Evolutionary conservation across 768 basidiomycete genomes (phyloP).

Genomic region (Amyloporia xantha): DNA sequence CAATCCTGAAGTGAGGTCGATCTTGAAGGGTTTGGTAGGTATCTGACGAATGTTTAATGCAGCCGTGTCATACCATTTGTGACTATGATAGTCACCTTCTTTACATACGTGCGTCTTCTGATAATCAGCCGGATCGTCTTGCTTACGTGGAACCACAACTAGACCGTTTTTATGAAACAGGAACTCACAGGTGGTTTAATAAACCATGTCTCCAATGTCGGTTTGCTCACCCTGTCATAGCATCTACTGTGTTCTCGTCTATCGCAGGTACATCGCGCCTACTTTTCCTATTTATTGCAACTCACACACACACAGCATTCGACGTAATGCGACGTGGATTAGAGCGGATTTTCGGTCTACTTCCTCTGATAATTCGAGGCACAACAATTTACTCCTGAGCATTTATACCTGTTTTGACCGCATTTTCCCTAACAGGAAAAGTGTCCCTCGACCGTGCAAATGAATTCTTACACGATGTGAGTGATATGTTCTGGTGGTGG

Average conservation of each 20-base stretch:
- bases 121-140: background rate
- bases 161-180: constrained; percentile 34
- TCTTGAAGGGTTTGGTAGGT: background rate
- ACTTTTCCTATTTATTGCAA: constrained; percentile 22
- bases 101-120: constrained; percentile 39
- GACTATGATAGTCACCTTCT: constrained; percentile 64
- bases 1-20: constrained; percentile 34
- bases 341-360: constrained; percentile 24
- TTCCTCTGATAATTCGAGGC: constrained; percentile 27
- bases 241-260: constrained; percentile 33
- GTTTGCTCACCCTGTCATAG: constrained; percentile 9
- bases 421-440: constrained; percentile 18
- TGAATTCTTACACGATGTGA: constrained; percentile 31
- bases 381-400: constrained; percentile 5
- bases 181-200: constrained; percentile 25
- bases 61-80: constrained; percentile 56
- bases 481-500: background rate
- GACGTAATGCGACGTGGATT: constrained; percentile 51
- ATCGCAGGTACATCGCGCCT: constrained; percentile 24
- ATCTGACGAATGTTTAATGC: background rate
- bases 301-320: constrained; percentile 38
- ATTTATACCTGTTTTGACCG: constrained; percentile 29
- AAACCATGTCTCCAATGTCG: background rate
- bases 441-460: constrained; percentile 36
- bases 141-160: background rate